Evolutionary conservation across 176 grass and related monocot genomes (phyloP).

Genomic region (Musa troglodytarum): DNA sequence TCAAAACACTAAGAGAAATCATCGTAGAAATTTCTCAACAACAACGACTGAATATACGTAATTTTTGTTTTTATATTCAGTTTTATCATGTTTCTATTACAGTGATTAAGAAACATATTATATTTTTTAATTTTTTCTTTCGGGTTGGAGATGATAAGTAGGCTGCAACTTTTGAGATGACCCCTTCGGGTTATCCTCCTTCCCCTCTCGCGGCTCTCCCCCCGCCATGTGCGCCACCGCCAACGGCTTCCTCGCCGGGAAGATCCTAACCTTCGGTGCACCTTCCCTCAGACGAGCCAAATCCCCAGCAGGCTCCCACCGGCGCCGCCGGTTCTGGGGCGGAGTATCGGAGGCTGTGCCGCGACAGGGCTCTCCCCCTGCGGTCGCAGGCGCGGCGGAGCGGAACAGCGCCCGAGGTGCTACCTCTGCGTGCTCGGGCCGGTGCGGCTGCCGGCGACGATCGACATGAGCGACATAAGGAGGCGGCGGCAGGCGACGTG

Average conservation of each 20-base stretch:
- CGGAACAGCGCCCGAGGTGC: neutral
- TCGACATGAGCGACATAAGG: constrained; percentile 4
- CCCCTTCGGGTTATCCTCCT: neutral
- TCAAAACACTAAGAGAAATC: too few relatives aligned
- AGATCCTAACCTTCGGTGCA: neutral
- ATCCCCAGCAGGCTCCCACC: neutral
- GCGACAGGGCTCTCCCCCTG: neutral
- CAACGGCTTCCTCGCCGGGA: constrained; percentile 6
- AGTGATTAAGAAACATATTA: too few relatives aligned
- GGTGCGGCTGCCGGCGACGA: constrained; percentile 11
- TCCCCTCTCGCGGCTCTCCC: neutral
- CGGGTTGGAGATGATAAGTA: too few relatives aligned
- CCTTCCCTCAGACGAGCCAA: neutral
- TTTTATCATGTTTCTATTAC: too few relatives aligned
- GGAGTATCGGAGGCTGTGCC: neutral
- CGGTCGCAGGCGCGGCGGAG: neutral
- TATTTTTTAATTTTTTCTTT: too few relatives aligned
- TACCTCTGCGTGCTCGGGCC: constrained; percentile 1
- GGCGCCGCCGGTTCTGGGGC: neutral
- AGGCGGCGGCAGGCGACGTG: neutral
- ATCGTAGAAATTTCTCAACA: too few relatives aligned
- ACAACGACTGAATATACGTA: too few relatives aligned
- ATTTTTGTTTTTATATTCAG: too few relatives aligned
- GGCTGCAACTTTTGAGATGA: neutral
- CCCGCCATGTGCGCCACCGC: neutral